Conservation (phyloP, 2,329 filamentous ascomycete species). For the Rosellinia necatrix region DNA sequence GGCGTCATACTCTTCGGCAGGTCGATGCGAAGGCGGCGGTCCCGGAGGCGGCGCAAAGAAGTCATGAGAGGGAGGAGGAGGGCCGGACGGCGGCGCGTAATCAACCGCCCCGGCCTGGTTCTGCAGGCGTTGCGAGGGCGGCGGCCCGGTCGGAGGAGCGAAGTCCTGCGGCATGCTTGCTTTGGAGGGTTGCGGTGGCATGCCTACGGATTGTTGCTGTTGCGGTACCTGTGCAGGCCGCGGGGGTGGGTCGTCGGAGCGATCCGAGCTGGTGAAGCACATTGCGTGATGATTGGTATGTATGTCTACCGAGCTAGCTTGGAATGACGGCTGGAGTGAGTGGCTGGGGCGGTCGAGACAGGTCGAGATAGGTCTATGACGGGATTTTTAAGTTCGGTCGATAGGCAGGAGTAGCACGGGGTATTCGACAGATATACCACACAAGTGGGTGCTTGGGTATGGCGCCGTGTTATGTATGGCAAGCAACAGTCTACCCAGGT, state of each 20-base stretch:
- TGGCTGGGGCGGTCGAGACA: no score
- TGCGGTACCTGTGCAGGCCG: constrained; percentile 42
- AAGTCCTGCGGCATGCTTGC: constrained; percentile 32
- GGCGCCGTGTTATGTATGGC: no score
- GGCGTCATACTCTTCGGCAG: constrained; percentile 32
- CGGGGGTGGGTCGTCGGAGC: constrained; percentile 46
- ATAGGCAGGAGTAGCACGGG: no score
- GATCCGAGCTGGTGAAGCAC: constrained; percentile 56
- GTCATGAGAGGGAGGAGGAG: constrained; percentile 10
- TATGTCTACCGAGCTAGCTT: neutral
- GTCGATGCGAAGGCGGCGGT: constrained; percentile 27
- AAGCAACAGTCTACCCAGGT: no score
- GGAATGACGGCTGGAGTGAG: no score
- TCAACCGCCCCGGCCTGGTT: constrained; percentile 27
- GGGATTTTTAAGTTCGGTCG: no score
- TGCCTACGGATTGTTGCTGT: constrained; percentile 26
- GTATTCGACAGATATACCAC: no score
- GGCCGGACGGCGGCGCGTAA: constrained; percentile 38
- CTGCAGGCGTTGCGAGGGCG: constrained; percentile 13
- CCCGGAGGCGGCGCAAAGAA: constrained; percentile 2
- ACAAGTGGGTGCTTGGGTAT: no score
- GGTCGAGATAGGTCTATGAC: no score
- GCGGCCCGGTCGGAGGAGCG: constrained; percentile 17
- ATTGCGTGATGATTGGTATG: constrained; percentile 38
- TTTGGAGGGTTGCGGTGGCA: constrained; percentile 28